Evolutionary conservation across 2,329 filamentous ascomycete species (phyloP), one percentile per base, ranked within the genome.

Genomic region (Pseudocercospora cruenta): DNA sequence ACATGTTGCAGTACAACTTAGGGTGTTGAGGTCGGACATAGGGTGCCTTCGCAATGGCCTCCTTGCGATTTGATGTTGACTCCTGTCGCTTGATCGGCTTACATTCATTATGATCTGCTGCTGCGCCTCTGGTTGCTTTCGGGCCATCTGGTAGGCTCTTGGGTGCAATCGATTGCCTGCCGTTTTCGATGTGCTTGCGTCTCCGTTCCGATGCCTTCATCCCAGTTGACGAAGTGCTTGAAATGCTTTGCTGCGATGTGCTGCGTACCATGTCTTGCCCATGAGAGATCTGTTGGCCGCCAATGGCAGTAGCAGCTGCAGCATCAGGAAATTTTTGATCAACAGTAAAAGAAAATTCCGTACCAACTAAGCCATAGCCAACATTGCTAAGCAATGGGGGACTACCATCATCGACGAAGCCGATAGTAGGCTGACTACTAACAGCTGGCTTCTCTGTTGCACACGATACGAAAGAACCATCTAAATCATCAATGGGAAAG

Each of bases 1-100:
- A 97, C 66, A 86, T 81, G 1, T 80, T 76, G 77, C 93, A 96
- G 75, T 86, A 86, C 67, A 92, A 88, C 77, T 91, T 92, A 39
- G 87, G 86, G 67, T 91, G 89, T 72, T 87, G 87, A 26, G 90
- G 90, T 16, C 91, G 89, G 63, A 85, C 81, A 67, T 88, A 85
- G 1, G 84, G 82, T 28, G 84, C 81, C 73, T 87, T 88, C 66
- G 82, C 74, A 70, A 82, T 78, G 49, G 78, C 62, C 59, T 72
- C 68, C 53, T 75, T 75, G 26, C 49, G 64, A 33, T 60, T 65
- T 2, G 62, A 36, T 21, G 58, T 59, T 14, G 55, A 31, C n/a
- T 58, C 54, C 31, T 31, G 59, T 54, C 33, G 60, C 53, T 66
- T 63, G 31, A 19, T 26, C 7, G 57, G 21, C 26, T 61, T 63